Evolutionary conservation across 1,284 basidiomycete genomes (phyloP), one percentile per base, ranked within the genome.

Genomic region (Moesziomyces globuligerus): DNA sequence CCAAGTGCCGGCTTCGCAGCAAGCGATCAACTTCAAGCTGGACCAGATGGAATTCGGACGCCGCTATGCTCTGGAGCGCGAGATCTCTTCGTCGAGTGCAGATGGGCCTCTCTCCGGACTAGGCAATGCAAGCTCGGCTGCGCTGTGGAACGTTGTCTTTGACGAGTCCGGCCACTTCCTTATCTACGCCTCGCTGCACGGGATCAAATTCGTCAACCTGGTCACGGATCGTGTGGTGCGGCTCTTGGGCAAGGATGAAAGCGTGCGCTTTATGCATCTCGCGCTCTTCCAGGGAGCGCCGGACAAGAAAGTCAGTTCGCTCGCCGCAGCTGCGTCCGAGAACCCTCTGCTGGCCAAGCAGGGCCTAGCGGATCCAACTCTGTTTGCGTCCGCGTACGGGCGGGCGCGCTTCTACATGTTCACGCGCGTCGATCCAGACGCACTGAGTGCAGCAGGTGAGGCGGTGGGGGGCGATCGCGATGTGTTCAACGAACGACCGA

Each of bases 41-140:
- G 96, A 99, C 68, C 94, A 98, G 83, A 99, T 99, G 95, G 96
- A 99, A 82, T 98, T 99, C 79, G 95, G 96, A n/a, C 86, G 96
- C 56, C 87, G 96, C 10, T 85, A 98, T 45, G 96, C 96, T 1
- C 86, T 90, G 15, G 96, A 99, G 83, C 87, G 92, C 61, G 95
- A 98, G 78, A 84, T 99, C 44, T 93, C 97, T 81, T 86, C 90
- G 37, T 88, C 89, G 36, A 71, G 73, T 86, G 88, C 29, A 39
- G 54, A 72, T 9, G 75, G 79, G 18, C 56, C 71, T 18, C 75
- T 84, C 87, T 75, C 90, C 87, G 50, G 62, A 15, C 38, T 68
- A 2, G 59, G 57, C 28, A 72, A 74, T 25, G 72, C 75, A 15
- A 55, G 60, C 9, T 76, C 78, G 8, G 57, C 65, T 8, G 50